Conservation (phyloP, 1,284 basidiomycete species). For the Pseudozyma sp. region DNA sequence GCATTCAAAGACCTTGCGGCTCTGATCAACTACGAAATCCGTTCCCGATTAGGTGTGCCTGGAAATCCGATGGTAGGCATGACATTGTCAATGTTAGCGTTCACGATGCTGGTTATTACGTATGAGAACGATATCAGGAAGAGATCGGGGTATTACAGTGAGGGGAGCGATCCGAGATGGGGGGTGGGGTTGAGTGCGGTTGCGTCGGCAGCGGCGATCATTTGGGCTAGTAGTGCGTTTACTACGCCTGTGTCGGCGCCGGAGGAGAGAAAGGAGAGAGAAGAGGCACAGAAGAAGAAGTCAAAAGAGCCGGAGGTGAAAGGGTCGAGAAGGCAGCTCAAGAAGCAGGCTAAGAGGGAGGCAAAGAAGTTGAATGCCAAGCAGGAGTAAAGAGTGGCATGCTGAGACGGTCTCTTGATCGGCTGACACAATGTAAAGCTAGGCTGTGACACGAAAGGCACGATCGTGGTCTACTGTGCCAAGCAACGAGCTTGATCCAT, state of each 20-base stretch:
- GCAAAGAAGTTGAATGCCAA: conserved; percentile 32
- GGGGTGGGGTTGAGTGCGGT: conserved; percentile 23
- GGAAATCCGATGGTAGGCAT: conserved; percentile 28
- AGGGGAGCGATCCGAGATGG: conserved; percentile 29
- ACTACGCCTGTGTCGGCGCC: conserved; percentile 10
- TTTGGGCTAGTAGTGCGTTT: conserved; percentile 37
- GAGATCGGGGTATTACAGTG: conserved; percentile 33
- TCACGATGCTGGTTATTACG: conserved; percentile 33
- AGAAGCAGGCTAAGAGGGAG: conserved; percentile 42
- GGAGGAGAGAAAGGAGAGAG: conserved; percentile 6
- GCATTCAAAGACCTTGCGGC: conserved; percentile 41
- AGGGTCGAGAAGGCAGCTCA: conserved; percentile 27
- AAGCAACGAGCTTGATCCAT: no score
- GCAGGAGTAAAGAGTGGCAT: conserved; percentile 5
- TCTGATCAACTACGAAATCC: conserved; percentile 34
- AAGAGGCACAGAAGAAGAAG: not conserved
- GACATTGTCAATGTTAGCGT: conserved; percentile 28
- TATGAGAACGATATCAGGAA: conserved; percentile 50
- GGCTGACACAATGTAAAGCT: no score
- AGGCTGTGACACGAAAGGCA: no score
- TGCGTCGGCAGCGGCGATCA: conserved; percentile 18
- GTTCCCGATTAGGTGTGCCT: conserved; percentile 17
- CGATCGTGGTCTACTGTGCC: no score
- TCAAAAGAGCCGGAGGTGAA: not conserved
- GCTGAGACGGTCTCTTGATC: no score